phyloP scores from a whole-genome alignment of 257 asterid species.

The Solanum verrucosum region DNA sequence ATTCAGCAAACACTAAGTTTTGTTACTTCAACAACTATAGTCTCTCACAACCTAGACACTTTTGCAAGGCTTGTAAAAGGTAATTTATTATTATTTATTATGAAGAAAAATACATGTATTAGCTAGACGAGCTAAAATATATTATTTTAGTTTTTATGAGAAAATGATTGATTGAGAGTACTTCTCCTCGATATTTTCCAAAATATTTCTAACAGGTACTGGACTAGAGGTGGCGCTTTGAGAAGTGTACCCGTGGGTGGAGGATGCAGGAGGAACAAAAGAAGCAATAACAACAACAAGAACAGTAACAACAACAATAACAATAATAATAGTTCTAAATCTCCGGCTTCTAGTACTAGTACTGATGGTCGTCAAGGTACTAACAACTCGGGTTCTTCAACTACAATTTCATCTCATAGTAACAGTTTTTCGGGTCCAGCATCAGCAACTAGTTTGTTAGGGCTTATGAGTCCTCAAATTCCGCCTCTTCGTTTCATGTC shows the following conservation, averaged over 20 bases:
- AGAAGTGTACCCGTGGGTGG: conserved; percentile 91
- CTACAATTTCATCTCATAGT: conserved; percentile 29
- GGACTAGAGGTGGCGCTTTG: conserved; percentile 91
- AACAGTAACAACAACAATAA: background rate
- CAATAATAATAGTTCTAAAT: conserved; percentile 31
- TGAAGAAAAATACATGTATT: background rate
- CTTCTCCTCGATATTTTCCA: background rate
- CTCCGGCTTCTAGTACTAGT: conserved; percentile 38
- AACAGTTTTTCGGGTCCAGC: background rate
- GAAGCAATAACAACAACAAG: conserved; percentile 33
- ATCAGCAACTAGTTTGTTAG: conserved; percentile 19
- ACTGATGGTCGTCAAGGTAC: conserved; percentile 28
- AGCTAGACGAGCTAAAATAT: background rate
- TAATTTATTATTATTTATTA: conserved; percentile 6
- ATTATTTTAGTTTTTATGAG: background rate
- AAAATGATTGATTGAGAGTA: background rate
- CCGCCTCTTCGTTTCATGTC: conserved; percentile 56
- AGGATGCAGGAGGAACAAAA: conserved; percentile 74
- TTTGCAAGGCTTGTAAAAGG: conserved; percentile 85
- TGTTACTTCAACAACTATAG: conserved; percentile 95
- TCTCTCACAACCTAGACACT: conserved; percentile 87
- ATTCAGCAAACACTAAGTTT: conserved; percentile 77
- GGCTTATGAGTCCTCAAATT: conserved; percentile 34
- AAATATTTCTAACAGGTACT: conserved; percentile 27
- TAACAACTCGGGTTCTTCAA: conserved; percentile 34